Evolutionary conservation across 2,329 filamentous ascomycete genomes (phyloP).

Genomic region (Ophiostoma sp.): DNA sequence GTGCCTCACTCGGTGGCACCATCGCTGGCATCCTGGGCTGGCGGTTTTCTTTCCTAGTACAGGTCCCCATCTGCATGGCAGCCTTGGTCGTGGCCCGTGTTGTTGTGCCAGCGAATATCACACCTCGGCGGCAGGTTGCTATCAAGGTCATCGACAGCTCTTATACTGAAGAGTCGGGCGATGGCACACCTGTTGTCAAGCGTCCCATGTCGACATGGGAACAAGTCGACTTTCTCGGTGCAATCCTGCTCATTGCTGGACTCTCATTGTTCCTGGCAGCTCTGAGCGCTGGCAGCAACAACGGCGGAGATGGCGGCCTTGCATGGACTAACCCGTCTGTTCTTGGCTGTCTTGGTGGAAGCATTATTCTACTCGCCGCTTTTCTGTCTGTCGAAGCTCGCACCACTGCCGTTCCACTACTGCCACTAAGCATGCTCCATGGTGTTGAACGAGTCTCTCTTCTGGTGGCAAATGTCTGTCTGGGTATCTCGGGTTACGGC

Average conservation of each 20-base stretch:
- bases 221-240: slow-evolving; percentile 59
- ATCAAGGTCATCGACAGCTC: not conserved
- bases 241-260: slow-evolving; percentile 57
- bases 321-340: slow-evolving; percentile 54
- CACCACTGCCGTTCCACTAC: slow-evolving; percentile 53
- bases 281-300: slow-evolving; percentile 56
- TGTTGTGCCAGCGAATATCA: slow-evolving; percentile 10
- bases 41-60: slow-evolving; percentile 66
- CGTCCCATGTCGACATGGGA: slow-evolving; percentile 47
- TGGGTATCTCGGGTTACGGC: slow-evolving; percentile 62
- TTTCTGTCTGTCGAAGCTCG: slow-evolving; percentile 53
- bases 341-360: slow-evolving; percentile 46
- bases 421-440: slow-evolving; percentile 57
- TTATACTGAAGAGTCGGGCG: slow-evolving; percentile 27
- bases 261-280: slow-evolving; percentile 59
- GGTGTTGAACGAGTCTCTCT: slow-evolving; percentile 56
- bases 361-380: slow-evolving; percentile 44
- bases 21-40: slow-evolving; percentile 66
- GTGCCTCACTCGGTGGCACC: slow-evolving; percentile 69
- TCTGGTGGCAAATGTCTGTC: slow-evolving; percentile 60
- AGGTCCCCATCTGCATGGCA: slow-evolving; percentile 59
- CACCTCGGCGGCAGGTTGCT: not conserved
- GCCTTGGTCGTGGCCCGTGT: slow-evolving; percentile 42
- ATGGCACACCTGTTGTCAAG: not conserved
- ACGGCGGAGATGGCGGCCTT: slow-evolving; percentile 32